These are phyloP conservation scores for Aspergillus homomorphus DNA, from an alignment of 495 filamentous ascomycete genomes.

Conservation along the genomic window DNA sequence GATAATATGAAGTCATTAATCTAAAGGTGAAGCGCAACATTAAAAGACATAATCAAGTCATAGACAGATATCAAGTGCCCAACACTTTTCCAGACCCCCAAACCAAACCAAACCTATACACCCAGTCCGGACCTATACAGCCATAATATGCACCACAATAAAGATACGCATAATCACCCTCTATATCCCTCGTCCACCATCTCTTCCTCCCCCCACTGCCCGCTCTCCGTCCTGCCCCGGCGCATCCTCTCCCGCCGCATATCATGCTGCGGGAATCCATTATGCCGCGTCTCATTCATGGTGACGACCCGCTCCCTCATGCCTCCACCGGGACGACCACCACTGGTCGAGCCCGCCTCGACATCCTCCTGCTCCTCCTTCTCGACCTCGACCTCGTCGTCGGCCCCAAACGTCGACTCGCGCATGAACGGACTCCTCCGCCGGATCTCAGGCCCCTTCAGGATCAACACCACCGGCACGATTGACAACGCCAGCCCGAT, in stretches of 20 bases:
- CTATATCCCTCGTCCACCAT: neutral
- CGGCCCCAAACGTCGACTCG: conserved; percentile 26
- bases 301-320: neutral
- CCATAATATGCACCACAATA: neutral
- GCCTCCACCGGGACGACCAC: neutral
- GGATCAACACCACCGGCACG: conserved; percentile 37
- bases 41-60: no score
- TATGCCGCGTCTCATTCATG: neutral
- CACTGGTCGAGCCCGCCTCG: neutral
- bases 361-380: conserved; percentile 11
- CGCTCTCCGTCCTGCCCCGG: neutral
- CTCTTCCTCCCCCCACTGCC: neutral
- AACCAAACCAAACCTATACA: no score
- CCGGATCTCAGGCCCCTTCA: conserved; percentile 36
- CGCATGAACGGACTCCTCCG: conserved; percentile 38
- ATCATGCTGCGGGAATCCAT: neutral
- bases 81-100: no score
- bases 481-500: conserved; percentile 34
- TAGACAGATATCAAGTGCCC: no score
- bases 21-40: no score
- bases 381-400: conserved; percentile 19
- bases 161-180: neutral
- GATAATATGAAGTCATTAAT: no score
- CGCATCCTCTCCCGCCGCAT: neutral
- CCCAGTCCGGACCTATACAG: no score